Base-by-base conservation (phyloP, 2,329 filamentous ascomycete species). In the Aspergillus floridensis region DNA sequence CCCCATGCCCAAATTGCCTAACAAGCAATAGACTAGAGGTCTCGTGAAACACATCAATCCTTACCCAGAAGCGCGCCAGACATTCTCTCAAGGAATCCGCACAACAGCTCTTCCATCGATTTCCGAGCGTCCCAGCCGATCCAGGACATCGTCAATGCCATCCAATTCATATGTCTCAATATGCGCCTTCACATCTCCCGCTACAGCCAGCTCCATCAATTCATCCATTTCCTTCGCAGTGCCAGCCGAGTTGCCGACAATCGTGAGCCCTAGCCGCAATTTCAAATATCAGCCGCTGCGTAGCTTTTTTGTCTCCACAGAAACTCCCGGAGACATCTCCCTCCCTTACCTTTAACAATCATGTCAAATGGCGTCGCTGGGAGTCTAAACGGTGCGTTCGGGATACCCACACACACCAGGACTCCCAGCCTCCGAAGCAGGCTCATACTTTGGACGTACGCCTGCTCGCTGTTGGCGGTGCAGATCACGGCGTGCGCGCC, bases 401-500 rank as follows among this genome's bases (percentile, higher is more conserved):
- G 79, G 41, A 81, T 72, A 1, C 79, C 79, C 4, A 81, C 78
- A 35, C 79, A 81, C 1, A 81, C 79, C 38, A 81, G 71, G 0
- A 80, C 79, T 0, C 79, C 79, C n/a, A 76, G 72, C 6, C 76
- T 76, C 10, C 79, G 72, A n/a, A 79, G 69, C 49, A 81, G 70
- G 11, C 73, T 70, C 57, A 79, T 73, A 35, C 77, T 79, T 58
- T 80, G 77, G 31, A 68, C 65, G 61, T 81, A 81, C 10, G 79
- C 78, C 16, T 69, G 68, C 57, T 79, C 77, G 22, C 71, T 74
- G n/a, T 80, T 79, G 1, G 79, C 79, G 0, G 78, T 76, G 47
- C 78, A 80, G 21, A 81, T 80, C 3, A 79, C 72, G 8, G 75
- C 79, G 60, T 81, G 78, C 0, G 77, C 79, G 19, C 79, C 79